Conservation (phyloP, 2,329 filamentous ascomycete genomes). For the Colletotrichum theobromicola region DNA sequence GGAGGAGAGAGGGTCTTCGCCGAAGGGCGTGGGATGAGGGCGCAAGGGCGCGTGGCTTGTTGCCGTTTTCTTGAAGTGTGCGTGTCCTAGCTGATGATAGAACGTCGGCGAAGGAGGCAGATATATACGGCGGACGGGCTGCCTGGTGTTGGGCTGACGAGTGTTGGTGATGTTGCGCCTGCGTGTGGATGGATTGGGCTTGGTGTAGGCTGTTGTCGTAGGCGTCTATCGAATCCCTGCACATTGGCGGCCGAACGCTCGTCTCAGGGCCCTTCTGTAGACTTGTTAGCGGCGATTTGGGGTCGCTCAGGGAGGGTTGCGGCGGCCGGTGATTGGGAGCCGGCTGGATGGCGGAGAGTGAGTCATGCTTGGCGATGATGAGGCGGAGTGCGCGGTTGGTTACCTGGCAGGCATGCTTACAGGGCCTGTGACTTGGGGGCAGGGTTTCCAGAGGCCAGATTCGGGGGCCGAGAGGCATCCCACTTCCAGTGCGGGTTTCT, state of each 20-base stretch:
- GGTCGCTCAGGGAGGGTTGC: not conserved
- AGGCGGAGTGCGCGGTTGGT: slow-evolving; percentile 1
- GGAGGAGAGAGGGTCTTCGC: not conserved
- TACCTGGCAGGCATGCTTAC: slow-evolving; percentile 12
- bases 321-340: not conserved
- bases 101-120: not conserved
- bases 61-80: not conserved
- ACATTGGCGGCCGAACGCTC: not conserved
- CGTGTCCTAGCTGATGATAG: not conserved
- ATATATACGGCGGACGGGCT: not conserved
- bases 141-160: not conserved
- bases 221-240: not conserved
- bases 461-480: not conserved
- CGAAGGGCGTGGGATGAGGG: not conserved
- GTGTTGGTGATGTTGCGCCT: not conserved
- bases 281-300: not conserved
- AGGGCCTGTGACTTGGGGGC: not conserved
- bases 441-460: not conserved
- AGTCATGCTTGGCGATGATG: slow-evolving; percentile 17
- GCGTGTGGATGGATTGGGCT: not conserved
- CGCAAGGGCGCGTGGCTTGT: not conserved
- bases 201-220: not conserved
- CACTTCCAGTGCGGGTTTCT: not conserved
- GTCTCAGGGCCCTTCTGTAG: not conserved
- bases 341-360: not conserved